phyloP scores from a whole-genome alignment of 2,329 filamentous ascomycete species.

The Clarireedia hainanense region DNA sequence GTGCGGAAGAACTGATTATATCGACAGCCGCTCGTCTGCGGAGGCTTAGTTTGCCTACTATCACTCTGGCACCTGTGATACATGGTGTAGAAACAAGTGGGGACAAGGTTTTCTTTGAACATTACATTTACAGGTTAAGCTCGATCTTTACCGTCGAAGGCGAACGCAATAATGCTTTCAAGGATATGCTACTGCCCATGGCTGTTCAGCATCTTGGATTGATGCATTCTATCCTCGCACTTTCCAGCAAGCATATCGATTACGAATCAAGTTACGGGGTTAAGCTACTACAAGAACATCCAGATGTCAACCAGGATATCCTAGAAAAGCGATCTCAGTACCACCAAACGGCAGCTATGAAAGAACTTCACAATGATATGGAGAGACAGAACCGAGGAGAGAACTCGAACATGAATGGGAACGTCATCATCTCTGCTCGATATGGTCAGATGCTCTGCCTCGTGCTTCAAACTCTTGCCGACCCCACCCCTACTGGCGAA shows the following conservation, averaged over 20 bases:
- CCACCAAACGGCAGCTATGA: slow-evolving; percentile 48
- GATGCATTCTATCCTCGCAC: slow-evolving; percentile 83
- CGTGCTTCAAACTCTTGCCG: slow-evolving; percentile 48
- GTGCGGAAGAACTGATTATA: slow-evolving; percentile 22
- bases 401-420: slow-evolving; percentile 9
- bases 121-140: slow-evolving; percentile 75
- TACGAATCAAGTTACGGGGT: slow-evolving; percentile 48
- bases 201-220: slow-evolving; percentile 71
- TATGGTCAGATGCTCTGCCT: slow-evolving; percentile 59
- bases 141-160: slow-evolving; percentile 75
- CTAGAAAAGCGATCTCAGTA: slow-evolving; percentile 45
- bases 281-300: slow-evolving; percentile 43
- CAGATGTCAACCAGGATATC: slow-evolving; percentile 38
- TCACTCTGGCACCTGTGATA: slow-evolving; percentile 60
- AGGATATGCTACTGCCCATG: slow-evolving; percentile 74
- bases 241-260: slow-evolving; percentile 72
- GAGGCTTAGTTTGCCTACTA: slow-evolving; percentile 41
- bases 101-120: slow-evolving; percentile 73
- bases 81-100: slow-evolving; percentile 73
- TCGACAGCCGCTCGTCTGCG: slow-evolving; percentile 39
- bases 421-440: slow-evolving; percentile 43
- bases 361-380: slow-evolving; percentile 41
- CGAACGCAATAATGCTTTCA: slow-evolving; percentile 72
- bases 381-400: slow-evolving; percentile 34
- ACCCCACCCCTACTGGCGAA: slow-evolving; percentile 52